Evolutionary conservation across 2,329 filamentous ascomycete species (phyloP), one percentile per base, ranked within the genome.

Genomic region (Phoma sp.): DNA sequence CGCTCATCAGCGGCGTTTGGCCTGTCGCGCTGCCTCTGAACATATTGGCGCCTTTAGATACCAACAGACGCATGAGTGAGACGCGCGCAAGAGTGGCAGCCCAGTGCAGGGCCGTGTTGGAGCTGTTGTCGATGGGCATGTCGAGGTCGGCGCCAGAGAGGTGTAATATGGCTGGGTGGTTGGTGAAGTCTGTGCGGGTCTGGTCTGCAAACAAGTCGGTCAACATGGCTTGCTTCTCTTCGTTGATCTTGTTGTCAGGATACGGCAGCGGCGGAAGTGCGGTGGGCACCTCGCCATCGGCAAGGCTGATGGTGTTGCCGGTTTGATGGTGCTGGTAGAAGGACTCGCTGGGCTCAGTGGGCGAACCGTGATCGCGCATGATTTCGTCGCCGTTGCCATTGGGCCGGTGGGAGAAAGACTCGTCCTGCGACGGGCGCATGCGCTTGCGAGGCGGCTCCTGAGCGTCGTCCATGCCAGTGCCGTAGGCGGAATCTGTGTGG

Each of bases 81-180:
- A 96, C 88, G 13, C 93, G 89, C 2, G 92, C 92, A 41, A 99
- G 81, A 4, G 95, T 97, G 4, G 95, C 92, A 2, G 95, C 95
- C 95, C 95, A 99, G 70, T 98, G 93, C 36, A 99, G 80, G 2
- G 93, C 93, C 14, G 92, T 98, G 69, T 98, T 91, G 32, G 88
- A 88, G 55, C 91, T 91, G 24, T 88, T 84, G 69, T 99, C 95
- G 52, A 99, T 91, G 1, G 95, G 93, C 72, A 95, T 89, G 68
- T 99, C 95, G 22, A 98, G 83, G 62, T 99, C 93, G 35, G 88
- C 80, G 0, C 90, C 86, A 1, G 86, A 89, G 51, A 97, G 82
- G 8, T 86, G 87, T 42, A 87, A 82, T 35, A 99, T 84, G 35
- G 90, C 89, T 9, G 92, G 89, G 66, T 93, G 89, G 51, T 88